phyloP scores from a whole-genome alignment of 345 rosid genomes.

The Ailanthus altissimus region DNA sequence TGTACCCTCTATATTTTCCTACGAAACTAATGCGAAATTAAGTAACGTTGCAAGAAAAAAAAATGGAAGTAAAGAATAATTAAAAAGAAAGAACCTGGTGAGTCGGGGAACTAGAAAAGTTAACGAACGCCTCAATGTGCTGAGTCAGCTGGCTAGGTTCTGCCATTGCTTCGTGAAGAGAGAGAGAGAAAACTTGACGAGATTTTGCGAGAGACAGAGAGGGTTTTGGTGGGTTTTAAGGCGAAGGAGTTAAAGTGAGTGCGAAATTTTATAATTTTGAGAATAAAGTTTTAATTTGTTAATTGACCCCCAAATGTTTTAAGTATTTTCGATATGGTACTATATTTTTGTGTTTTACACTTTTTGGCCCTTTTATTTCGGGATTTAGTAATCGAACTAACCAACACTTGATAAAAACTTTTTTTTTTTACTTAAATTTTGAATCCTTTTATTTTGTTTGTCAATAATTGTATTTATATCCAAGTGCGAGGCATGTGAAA shows the following conservation, averaged over 20 bases:
- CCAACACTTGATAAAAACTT: too few species aligned
- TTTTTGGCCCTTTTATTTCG: too few species aligned
- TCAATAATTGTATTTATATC: too few species aligned
- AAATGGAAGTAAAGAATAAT: not conserved
- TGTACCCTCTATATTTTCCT: not conserved
- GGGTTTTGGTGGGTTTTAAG: not conserved
- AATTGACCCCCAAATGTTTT: conserved; percentile 1
- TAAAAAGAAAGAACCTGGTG: conserved; percentile 52
- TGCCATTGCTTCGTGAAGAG: conserved; percentile 38
- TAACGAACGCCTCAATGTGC: conserved; percentile 67
- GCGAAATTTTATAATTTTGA: not conserved
- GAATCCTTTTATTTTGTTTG: too few species aligned
- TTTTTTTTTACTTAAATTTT: too few species aligned
- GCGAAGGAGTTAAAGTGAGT: not conserved
- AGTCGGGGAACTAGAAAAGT: conserved; percentile 49
- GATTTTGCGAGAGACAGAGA: too few species aligned
- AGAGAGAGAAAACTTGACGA: too few species aligned
- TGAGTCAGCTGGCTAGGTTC: conserved; percentile 48
- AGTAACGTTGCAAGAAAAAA: not conserved
- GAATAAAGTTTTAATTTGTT: not conserved
- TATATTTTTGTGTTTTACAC: not conserved
- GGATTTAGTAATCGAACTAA: too few species aligned
- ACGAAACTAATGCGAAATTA: not conserved
- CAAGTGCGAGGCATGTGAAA: too few species aligned
- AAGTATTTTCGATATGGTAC: not conserved